A percentile compares a stretch with the other conserved stretches of the same genome.
Conservation (phyloP, 306 rosid species). For the Prunus salicina region DNA sequence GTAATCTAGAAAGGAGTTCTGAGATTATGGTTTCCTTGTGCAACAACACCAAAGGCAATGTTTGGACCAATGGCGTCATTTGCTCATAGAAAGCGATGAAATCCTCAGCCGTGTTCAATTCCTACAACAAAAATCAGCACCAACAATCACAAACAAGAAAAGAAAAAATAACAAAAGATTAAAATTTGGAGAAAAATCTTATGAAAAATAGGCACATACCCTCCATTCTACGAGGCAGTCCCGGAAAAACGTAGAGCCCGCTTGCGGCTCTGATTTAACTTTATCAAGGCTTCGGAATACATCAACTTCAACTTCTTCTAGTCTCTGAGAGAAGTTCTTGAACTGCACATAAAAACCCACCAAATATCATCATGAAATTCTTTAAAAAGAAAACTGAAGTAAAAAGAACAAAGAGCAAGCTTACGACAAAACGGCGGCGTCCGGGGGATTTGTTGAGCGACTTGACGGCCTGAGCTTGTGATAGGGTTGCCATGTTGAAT, state of each 20-base stretch:
- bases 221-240: constrained; percentile 90
- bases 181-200: neutral
- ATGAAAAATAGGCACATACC: constrained; percentile 37
- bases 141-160: neutral
- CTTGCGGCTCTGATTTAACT: constrained; percentile 68
- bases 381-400: neutral
- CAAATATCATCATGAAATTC: neutral
- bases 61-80: constrained; percentile 60
- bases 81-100: constrained; percentile 77
- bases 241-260: constrained; percentile 77
- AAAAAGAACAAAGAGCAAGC: constrained; percentile 6
- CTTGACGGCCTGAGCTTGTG: constrained; percentile 79
- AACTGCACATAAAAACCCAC: constrained; percentile 44
- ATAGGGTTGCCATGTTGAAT: constrained; percentile 54
- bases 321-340: constrained; percentile 59
- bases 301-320: constrained; percentile 65
- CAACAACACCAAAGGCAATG: constrained; percentile 67
- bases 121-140: constrained; percentile 39
- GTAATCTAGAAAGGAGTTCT: constrained; percentile 64
- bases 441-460: constrained; percentile 78
- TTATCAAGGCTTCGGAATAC: constrained; percentile 65
- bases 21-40: constrained; percentile 68
- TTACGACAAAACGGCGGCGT: constrained; percentile 72
- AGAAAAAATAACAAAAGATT: too few species aligned
- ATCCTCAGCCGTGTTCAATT: constrained; percentile 85